phyloP scores from a whole-genome alignment of 78 protist genomes.

The Dictyostelium firmibasis region DNA sequence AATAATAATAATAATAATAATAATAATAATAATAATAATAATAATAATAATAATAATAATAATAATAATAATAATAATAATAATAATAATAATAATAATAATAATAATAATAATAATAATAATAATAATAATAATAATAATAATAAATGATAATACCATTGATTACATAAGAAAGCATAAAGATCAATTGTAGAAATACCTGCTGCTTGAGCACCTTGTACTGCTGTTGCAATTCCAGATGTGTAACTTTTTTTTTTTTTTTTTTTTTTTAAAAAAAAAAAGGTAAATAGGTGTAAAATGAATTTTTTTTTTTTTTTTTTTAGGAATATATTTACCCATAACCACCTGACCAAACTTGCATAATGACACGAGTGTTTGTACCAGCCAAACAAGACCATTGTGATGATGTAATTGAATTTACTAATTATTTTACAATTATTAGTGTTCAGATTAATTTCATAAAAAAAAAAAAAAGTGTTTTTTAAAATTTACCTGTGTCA shows the following conservation, averaged over 20 bases:
- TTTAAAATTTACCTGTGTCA: not conserved
- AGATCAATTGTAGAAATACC: slow-evolving; percentile 43
- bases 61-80: no score
- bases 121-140: not conserved
- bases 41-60: no score
- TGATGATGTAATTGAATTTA: not conserved
- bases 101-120: no score
- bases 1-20: no score
- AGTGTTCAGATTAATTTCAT: no score
- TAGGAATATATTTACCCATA: slow-evolving; percentile 9
- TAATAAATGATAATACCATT: slow-evolving; percentile 8
- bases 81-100: not conserved
- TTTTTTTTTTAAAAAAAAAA: no score
- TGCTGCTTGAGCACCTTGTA: slow-evolving; percentile 18
- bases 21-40: no score
- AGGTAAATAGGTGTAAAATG: no score
- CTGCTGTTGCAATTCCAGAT: not conserved
- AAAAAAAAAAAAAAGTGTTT: no score
- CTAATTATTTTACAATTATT: no score
- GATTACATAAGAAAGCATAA: slow-evolving; percentile 40
- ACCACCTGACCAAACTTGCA: slow-evolving; percentile 64
- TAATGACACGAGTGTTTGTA: slow-evolving; percentile 1
- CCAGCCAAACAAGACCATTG: slow-evolving; percentile 29
- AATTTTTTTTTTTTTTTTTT: no score
- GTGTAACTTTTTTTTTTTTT: not conserved